A percentile compares a stretch with the other conserved stretches of the same genome.
These are phyloP conservation scores for Salinomyces thailandicus DNA, from an alignment of 2,329 filamentous ascomycete genomes.

Conservation along the genomic window DNA sequence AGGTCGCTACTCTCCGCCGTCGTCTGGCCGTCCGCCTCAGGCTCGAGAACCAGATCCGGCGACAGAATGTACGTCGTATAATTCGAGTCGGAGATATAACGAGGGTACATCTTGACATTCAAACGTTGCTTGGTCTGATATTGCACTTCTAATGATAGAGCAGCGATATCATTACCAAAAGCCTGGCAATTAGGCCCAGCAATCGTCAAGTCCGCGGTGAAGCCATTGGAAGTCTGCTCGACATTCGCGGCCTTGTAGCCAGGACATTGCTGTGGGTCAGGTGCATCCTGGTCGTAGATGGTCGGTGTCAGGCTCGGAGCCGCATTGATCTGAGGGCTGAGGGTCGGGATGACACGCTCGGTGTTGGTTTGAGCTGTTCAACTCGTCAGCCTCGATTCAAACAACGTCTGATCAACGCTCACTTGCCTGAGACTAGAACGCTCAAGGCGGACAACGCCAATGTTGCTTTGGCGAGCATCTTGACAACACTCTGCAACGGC, in stretches of 20 bases:
- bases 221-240: conserved; percentile 10
- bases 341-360: conserved; percentile 9
- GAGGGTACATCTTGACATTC: conserved; percentile 19
- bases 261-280: conserved; percentile 19
- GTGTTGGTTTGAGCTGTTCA: conserved; percentile 8
- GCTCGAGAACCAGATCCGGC: conserved; percentile 9
- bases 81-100: conserved; percentile 16
- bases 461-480: background rate
- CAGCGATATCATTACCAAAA: conserved; percentile 21
- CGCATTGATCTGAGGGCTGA: conserved; percentile 16
- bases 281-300: conserved; percentile 16
- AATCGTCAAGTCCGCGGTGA: conserved; percentile 19
- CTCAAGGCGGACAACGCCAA: background rate
- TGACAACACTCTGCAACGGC: too few species aligned
- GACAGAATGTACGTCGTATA: conserved; percentile 16
- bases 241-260: conserved; percentile 21
- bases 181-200: conserved; percentile 19
- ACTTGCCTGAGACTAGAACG: background rate
- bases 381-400: background rate
- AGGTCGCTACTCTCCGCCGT: conserved; percentile 41
- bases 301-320: conserved; percentile 20
- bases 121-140: conserved; percentile 21
- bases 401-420: too few species aligned
- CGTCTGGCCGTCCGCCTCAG: conserved; percentile 40
- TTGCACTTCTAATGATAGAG: conserved; percentile 15